Conservation (phyloP, 768 basidiomycete genomes). For the Phylloporus scabripes region DNA sequence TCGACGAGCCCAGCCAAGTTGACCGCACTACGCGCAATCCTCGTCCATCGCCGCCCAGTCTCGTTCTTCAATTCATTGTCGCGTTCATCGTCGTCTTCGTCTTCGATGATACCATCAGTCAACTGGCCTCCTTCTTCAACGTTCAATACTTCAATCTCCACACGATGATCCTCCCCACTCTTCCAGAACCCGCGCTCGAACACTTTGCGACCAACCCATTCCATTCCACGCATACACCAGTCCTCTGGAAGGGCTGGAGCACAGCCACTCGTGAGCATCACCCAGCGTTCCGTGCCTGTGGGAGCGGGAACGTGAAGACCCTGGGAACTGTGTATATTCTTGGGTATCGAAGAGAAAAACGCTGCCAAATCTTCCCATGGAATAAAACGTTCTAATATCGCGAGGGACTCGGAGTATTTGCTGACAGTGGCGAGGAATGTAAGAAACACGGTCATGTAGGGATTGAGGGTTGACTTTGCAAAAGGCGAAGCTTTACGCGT, state of each 20-base stretch:
- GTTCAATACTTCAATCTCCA: constrained; percentile 79
- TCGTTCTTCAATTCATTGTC: constrained; percentile 26
- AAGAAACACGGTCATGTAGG: constrained; percentile 80
- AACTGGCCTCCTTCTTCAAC: constrained; percentile 49
- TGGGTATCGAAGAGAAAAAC: constrained; percentile 60
- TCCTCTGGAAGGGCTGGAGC: constrained; percentile 82
- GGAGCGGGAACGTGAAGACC: constrained; percentile 32
- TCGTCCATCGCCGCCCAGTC: constrained; percentile 62
- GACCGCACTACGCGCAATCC: constrained; percentile 65
- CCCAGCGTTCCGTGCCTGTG: constrained; percentile 46
- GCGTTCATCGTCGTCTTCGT: constrained; percentile 53
- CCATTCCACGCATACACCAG: constrained; percentile 94
- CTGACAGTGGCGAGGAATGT: constrained; percentile 83
- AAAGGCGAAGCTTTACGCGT: constrained; percentile 55
- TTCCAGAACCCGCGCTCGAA: constrained; percentile 97
- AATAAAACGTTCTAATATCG: constrained; percentile 65
- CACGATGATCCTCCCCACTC: constrained; percentile 54
- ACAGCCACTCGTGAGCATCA: constrained; percentile 65
- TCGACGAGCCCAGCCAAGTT: constrained; percentile 64
- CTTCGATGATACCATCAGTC: constrained; percentile 79
- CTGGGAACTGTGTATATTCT: constrained; percentile 44
- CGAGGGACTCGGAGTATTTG: constrained; percentile 56
- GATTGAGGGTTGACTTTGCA: constrained; percentile 59
- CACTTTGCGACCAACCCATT: constrained; percentile 87
- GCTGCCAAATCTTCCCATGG: constrained; percentile 76